Conservation (phyloP, 2,329 filamentous ascomycete genomes). For the Neopestalotiopsis rosae region DNA sequence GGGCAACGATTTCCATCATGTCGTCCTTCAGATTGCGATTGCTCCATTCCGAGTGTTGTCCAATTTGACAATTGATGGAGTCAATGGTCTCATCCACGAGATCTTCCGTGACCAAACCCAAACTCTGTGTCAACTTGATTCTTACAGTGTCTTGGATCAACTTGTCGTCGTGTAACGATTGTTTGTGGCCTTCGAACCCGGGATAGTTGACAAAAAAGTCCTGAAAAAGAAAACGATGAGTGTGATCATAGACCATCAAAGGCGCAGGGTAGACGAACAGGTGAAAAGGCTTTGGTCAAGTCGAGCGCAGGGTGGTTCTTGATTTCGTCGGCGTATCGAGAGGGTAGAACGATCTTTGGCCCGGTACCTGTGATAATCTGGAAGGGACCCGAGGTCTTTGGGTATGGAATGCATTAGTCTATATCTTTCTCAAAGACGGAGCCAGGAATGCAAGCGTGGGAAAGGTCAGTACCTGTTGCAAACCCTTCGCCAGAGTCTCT, state of each 20-base stretch:
- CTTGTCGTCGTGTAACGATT: not conserved
- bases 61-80: conserved; percentile 38
- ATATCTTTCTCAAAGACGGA: not conserved
- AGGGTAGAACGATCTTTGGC: not conserved
- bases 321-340: conserved; percentile 4
- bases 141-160: conserved; percentile 2
- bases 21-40: conserved; percentile 39
- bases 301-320: not conserved
- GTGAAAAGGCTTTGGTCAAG: not conserved
- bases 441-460: not conserved
- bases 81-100: conserved; percentile 15
- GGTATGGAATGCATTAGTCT: not conserved
- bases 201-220: conserved; percentile 12
- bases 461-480: not conserved
- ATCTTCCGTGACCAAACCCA: not conserved
- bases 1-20: conserved; percentile 50
- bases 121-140: conserved; percentile 4
- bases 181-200: not conserved
- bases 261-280: not conserved
- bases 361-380: conserved; percentile 3
- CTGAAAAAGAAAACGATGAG: not conserved
- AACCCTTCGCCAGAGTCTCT: not conserved
- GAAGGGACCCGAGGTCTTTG: conserved; percentile 2
- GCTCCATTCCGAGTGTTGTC: conserved; percentile 43
- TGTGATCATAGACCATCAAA: not conserved